phyloP scores from a whole-genome alignment of 768 basidiomycete species.

The Pluteus cervinus region DNA sequence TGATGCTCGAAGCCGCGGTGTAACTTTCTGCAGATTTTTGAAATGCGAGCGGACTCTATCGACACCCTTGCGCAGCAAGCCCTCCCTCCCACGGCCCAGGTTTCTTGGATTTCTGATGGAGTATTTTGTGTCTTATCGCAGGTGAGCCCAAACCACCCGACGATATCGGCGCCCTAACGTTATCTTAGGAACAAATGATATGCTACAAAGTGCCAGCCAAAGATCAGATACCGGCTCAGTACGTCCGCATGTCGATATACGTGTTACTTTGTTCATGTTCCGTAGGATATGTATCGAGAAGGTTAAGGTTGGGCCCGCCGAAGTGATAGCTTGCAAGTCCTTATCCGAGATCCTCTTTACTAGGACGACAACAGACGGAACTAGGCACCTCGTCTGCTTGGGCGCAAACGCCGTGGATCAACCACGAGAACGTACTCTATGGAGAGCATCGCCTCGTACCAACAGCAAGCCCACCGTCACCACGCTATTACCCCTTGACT shows the following conservation, averaged over 20 bases:
- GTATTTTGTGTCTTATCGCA: conserved; percentile 33
- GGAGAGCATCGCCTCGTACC: too few species aligned
- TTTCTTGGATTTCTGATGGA: conserved; percentile 32
- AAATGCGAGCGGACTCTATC: conserved; percentile 23
- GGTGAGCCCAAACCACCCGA: conserved; percentile 18
- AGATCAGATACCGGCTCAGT: conserved; percentile 28
- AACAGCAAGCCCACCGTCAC: too few species aligned
- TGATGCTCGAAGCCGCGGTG: too few species aligned
- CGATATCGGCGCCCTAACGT: conserved; percentile 1
- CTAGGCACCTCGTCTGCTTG: too few species aligned
- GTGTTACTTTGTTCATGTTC: too few species aligned
- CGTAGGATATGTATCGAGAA: too few species aligned
- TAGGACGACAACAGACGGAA: too few species aligned
- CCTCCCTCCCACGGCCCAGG: conserved; percentile 20
- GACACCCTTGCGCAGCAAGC: conserved; percentile 21
- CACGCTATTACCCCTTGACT: conserved; percentile 47
- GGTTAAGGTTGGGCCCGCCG: too few species aligned
- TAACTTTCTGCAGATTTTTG: conserved; percentile 27
- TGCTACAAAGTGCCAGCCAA: conserved; percentile 26
- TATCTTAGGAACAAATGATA: conserved; percentile 33
- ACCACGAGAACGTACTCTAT: too few species aligned
- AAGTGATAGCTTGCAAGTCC: too few species aligned
- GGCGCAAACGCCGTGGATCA: too few species aligned
- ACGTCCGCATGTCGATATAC: conserved; percentile 3
- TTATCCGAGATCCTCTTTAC: too few species aligned